Conservation (phyloP, 2,329 filamentous ascomycete genomes). For the Lasiodiplodia sp. region DNA sequence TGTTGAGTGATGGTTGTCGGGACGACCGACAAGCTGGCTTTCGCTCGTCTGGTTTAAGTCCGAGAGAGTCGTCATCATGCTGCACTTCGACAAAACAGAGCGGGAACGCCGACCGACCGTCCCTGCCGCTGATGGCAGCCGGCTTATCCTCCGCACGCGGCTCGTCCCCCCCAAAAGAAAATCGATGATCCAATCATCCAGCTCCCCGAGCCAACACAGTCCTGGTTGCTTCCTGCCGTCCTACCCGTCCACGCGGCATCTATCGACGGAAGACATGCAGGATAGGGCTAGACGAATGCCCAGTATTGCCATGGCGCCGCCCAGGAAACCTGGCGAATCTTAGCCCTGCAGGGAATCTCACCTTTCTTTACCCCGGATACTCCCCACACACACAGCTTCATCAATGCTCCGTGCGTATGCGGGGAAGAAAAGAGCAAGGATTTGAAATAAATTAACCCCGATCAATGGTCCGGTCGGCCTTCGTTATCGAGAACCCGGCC, state of each 20-base stretch:
- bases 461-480: background rate
- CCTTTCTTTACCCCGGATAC: constrained; percentile 7
- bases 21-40: too few species aligned
- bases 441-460: background rate
- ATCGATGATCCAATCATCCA: background rate
- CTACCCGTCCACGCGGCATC: background rate
- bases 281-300: background rate
- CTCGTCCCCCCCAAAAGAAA: background rate
- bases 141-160: background rate
- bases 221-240: background rate
- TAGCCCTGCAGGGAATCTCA: background rate
- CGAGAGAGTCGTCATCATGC: too few species aligned
- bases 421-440: constrained; percentile 7
- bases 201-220: background rate
- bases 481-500: constrained; percentile 9
- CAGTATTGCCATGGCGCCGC: background rate
- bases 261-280: background rate
- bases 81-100: too few species aligned
- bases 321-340: background rate
- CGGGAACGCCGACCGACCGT: too few species aligned
- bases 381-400: background rate
- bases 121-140: background rate
- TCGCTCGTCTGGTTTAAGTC: too few species aligned
- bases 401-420: background rate
- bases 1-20: too few species aligned